A percentile compares a stretch with the other conserved stretches of the same genome.
phyloP scores from a whole-genome alignment of 768 basidiomycete genomes.

The Leccinum variicolor region DNA sequence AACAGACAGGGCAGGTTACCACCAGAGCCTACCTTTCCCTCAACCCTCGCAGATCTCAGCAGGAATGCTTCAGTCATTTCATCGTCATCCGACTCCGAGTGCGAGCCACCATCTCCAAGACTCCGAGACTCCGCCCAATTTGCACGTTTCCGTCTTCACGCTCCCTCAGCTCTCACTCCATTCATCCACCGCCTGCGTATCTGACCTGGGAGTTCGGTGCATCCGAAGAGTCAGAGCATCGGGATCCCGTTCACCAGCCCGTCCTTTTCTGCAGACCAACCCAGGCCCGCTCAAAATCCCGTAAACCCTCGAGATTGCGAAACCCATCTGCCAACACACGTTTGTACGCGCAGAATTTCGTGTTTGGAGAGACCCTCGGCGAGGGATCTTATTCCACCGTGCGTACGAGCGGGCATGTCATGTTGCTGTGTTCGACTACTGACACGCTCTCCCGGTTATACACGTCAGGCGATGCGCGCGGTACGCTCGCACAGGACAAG shows the following conservation, averaged over 20 bases:
- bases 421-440: constrained; percentile 7
- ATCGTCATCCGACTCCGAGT: constrained; percentile 55
- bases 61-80: constrained; percentile 77
- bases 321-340: constrained; percentile 47
- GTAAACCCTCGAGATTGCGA: constrained; percentile 36
- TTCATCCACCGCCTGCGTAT: constrained; percentile 49
- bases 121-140: constrained; percentile 50
- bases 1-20: background rate
- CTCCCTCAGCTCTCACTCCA: constrained; percentile 40
- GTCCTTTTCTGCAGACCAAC: constrained; percentile 1
- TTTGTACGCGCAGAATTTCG: constrained; percentile 58
- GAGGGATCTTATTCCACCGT: constrained; percentile 84
- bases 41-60: constrained; percentile 60
- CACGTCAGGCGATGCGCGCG: constrained; percentile 55
- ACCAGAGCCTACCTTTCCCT: constrained; percentile 24
- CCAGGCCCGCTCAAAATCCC: constrained; percentile 39
- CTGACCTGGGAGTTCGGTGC: constrained; percentile 54
- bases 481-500: constrained; percentile 51
- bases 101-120: constrained; percentile 37
- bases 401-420: constrained; percentile 25
- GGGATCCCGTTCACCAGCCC: constrained; percentile 13
- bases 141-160: constrained; percentile 66
- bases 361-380: constrained; percentile 69
- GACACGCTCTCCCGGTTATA: constrained; percentile 1
- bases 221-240: constrained; percentile 25